Conservation (phyloP, 768 basidiomycete species). For the Amanita inopinata region DNA sequence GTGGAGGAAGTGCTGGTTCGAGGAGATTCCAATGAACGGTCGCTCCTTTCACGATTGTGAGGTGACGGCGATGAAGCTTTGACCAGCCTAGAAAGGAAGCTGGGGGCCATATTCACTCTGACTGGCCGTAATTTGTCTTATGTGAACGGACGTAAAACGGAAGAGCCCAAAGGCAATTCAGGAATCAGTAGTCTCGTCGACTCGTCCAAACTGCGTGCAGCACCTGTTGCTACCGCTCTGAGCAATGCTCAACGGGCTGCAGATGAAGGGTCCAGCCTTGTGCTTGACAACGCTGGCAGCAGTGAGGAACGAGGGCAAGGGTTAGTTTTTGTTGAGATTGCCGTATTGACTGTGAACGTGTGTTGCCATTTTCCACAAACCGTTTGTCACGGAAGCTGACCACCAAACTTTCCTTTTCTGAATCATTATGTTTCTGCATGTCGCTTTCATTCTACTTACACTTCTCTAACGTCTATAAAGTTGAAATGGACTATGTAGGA, state of each 20-base stretch:
- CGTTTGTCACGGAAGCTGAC: not conserved
- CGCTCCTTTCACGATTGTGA: not conserved
- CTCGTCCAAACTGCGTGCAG: no score
- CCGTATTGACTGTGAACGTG: no score
- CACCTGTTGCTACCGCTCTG: no score
- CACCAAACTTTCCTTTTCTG: not conserved
- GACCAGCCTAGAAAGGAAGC: constrained; percentile 9
- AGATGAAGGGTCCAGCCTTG: no score
- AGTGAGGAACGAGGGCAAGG: no score
- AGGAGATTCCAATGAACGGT: not conserved
- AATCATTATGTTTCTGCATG: not conserved
- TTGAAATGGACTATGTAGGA: no score
- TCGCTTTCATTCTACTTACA: not conserved
- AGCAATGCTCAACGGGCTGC: not conserved
- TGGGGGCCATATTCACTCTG: constrained; percentile 1
- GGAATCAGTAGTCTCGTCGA: no score
- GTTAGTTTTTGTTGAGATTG: no score
- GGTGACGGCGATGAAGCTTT: constrained; percentile 1
- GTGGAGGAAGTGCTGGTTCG: not conserved
- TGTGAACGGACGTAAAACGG: not conserved
- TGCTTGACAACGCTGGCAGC: no score
- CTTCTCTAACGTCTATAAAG: no score
- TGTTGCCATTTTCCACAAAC: no score
- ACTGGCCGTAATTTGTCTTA: not conserved
- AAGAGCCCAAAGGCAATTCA: no score